These are phyloP conservation scores for Fusarium ambrosium DNA, from an alignment of 2,329 filamentous ascomycete genomes.

Conservation along the genomic window DNA sequence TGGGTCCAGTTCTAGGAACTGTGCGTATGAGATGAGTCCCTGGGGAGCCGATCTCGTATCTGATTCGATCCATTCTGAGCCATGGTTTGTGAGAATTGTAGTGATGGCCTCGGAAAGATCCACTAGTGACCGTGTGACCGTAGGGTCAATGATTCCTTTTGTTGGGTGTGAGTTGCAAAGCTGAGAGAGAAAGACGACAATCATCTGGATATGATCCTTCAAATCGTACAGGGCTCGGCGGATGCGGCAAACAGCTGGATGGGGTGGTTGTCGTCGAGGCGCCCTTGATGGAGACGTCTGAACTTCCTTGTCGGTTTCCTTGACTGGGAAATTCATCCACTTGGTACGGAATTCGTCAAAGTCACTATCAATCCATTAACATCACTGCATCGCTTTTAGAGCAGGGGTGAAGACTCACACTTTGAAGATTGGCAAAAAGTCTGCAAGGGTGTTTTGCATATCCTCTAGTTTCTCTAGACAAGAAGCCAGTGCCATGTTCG, in stretches of 20 bases:
- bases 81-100: conserved; percentile 42
- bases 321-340: conserved; percentile 28
- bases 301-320: not conserved
- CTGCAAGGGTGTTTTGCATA: not conserved
- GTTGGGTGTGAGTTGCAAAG: not conserved
- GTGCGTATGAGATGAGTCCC: conserved; percentile 24
- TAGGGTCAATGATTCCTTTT: not conserved
- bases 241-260: conserved; percentile 26
- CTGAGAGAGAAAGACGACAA: conserved; percentile 9
- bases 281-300: not conserved
- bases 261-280: conserved; percentile 8
- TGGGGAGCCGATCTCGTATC: not conserved
- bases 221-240: conserved; percentile 36
- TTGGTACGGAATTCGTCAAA: conserved; percentile 34
- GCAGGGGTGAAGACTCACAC: conserved; percentile 20
- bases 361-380: conserved; percentile 23
- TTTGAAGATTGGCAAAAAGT: conserved; percentile 41
- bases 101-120: conserved; percentile 29
- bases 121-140: conserved; percentile 4
- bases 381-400: fast-evolving
- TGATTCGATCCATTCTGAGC: conserved; percentile 44
- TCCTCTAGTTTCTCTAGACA: conserved; percentile 22
- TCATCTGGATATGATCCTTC: conserved; percentile 34
- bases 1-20: conserved; percentile 32
- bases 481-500: conserved; percentile 16